Conservation (phyloP, 495 filamentous ascomycete genomes). For the Podospora conica region DNA sequence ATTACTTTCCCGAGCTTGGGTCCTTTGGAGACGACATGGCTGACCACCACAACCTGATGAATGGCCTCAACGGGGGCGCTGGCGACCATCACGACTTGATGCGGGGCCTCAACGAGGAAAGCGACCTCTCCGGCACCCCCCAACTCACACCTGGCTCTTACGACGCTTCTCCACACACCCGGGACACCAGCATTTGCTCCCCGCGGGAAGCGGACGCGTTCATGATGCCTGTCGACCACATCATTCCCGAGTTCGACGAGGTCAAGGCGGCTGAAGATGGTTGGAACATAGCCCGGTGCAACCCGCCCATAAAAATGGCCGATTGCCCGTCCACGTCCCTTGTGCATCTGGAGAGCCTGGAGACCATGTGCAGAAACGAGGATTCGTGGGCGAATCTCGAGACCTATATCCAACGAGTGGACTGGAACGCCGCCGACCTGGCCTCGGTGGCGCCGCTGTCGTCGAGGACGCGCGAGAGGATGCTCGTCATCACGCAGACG, state of each 20-base stretch:
- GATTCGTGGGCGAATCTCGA: slow-evolving; percentile 41
- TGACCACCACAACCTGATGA: slow-evolving; percentile 28
- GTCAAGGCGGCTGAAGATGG: slow-evolving; percentile 48
- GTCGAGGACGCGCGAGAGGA: slow-evolving; percentile 51
- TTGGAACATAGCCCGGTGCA: slow-evolving; percentile 55
- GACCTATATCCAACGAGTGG: slow-evolving; percentile 30
- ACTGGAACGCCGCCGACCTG: slow-evolving; percentile 36
- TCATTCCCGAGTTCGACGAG: slow-evolving; percentile 43
- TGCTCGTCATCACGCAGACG: slow-evolving; percentile 56
- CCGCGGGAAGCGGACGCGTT: slow-evolving; percentile 30
- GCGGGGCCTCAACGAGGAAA: slow-evolving; percentile 27
- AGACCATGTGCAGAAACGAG: slow-evolving; percentile 51
- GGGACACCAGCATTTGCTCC: slow-evolving; percentile 41
- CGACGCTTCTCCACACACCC: slow-evolving; percentile 41
- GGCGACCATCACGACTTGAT: slow-evolving; percentile 9
- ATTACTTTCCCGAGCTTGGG: background rate
- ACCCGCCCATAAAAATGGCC: slow-evolving; percentile 42
- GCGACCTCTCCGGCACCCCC: slow-evolving; percentile 30
- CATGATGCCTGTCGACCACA: slow-evolving; percentile 23
- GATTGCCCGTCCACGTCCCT: slow-evolving; percentile 52
- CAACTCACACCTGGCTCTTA: slow-evolving; percentile 31
- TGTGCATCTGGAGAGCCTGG: slow-evolving; percentile 52
- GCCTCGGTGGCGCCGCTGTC: slow-evolving; percentile 43
- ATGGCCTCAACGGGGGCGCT: background rate
- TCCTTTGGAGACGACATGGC: background rate